Percentiles rank a stretch among this genome's conserved stretches.
Evolutionary conservation across 495 filamentous ascomycete species (phyloP).

Genomic region (Penicillium manginii): DNA sequence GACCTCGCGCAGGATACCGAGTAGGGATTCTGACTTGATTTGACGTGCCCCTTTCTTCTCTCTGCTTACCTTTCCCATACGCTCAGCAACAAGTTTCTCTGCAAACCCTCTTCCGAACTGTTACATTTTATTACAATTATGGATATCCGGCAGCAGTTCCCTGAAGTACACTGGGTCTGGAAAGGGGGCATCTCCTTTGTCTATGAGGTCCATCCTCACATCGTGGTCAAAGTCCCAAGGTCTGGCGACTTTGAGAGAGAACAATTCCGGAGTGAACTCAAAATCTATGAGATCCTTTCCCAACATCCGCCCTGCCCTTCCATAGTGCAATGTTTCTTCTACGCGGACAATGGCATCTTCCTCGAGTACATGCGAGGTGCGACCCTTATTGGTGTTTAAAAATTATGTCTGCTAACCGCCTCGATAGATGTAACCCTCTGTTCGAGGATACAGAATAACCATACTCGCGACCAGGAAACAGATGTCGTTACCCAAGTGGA

Average conservation of each 20-base stretch:
- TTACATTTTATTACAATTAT: slow-evolving; percentile 10
- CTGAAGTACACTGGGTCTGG: slow-evolving; percentile 34
- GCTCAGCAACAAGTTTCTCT: neutral
- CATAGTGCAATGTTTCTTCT: slow-evolving; percentile 35
- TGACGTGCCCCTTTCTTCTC: too few relatives aligned
- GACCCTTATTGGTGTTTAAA: neutral
- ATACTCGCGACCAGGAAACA: slow-evolving; percentile 19
- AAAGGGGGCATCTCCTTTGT: slow-evolving; percentile 17
- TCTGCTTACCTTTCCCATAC: too few relatives aligned
- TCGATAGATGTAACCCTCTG: slow-evolving; percentile 10
- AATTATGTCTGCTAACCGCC: slow-evolving; percentile 2
- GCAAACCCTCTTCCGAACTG: neutral
- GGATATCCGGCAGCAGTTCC: slow-evolving; percentile 29
- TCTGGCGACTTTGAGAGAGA: slow-evolving; percentile 34
- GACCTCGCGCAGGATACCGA: slow-evolving; percentile 33
- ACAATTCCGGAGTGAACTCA: slow-evolving; percentile 35
- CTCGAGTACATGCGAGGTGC: slow-evolving; percentile 45
- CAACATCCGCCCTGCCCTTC: slow-evolving; percentile 27
- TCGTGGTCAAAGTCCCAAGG: slow-evolving; percentile 40
- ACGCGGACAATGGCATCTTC: slow-evolving; percentile 36
- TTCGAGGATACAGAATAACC: slow-evolving; percentile 15
- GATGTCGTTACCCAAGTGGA: slow-evolving; percentile 30
- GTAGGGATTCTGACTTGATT: slow-evolving; percentile 36
- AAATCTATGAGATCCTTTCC: slow-evolving; percentile 34
- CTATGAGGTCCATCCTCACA: slow-evolving; percentile 37